phyloP scores from a whole-genome alignment of 2,329 filamentous ascomycete genomes.

The Sporothrix humicola region DNA sequence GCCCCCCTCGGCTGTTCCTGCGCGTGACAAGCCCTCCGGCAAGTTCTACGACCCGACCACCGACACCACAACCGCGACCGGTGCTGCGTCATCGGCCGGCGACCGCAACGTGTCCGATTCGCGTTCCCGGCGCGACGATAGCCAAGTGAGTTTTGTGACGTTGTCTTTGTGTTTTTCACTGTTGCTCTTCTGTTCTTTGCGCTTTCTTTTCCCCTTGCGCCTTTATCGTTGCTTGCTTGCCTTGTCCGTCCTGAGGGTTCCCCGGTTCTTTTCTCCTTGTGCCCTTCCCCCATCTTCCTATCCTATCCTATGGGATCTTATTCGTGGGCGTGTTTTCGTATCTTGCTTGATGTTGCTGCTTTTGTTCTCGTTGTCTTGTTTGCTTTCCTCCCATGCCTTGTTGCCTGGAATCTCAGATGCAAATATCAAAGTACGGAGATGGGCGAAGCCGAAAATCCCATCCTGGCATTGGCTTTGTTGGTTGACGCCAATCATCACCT shows the following conservation, averaged over 20 bases:
- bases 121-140: slow-evolving; percentile 53
- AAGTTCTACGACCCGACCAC: slow-evolving; percentile 62
- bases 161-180: not conserved
- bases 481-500: slow-evolving; percentile 33
- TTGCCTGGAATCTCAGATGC: slow-evolving; percentile 19
- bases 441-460: slow-evolving; percentile 6
- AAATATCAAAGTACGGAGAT: not conserved
- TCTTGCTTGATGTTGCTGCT: not conserved
- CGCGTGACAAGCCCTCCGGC: slow-evolving; percentile 40
- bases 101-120: slow-evolving; percentile 55
- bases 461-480: slow-evolving; percentile 25
- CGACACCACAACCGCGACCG: slow-evolving; percentile 53
- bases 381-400: not conserved
- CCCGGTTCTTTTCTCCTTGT: not conserved
- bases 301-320: not conserved
- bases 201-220: not conserved
- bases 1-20: slow-evolving; percentile 28
- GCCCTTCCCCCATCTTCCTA: not conserved
- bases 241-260: not conserved
- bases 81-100: slow-evolving; percentile 40
- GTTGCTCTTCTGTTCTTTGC: slow-evolving; percentile 17
- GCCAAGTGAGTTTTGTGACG: slow-evolving; percentile 45
- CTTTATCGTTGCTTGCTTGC: not conserved
- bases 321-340: not conserved
- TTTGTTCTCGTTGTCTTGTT: too few species aligned